Evolutionary conservation across 345 rosid species (phyloP).

Genomic region (Carallia brachiata): DNA sequence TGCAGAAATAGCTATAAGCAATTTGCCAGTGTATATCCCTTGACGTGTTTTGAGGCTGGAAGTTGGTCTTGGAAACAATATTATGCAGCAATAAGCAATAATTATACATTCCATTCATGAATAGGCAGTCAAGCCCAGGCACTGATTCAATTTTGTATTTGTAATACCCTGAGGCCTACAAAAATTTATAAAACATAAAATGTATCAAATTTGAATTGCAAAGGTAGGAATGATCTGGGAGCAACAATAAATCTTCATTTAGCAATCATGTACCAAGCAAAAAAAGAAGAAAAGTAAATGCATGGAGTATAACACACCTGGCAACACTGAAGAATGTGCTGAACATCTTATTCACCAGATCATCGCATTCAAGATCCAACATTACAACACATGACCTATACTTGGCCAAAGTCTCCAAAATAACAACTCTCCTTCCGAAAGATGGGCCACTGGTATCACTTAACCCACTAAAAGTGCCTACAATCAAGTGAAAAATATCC

Average conservation of each 20-base stretch:
- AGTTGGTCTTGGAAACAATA: too few relatives aligned
- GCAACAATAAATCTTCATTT: background rate
- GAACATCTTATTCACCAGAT: conserved; percentile 88
- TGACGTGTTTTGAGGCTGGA: too few relatives aligned
- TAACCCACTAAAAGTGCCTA: conserved; percentile 79
- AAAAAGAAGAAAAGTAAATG: background rate
- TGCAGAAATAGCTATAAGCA: too few relatives aligned
- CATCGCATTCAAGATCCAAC: conserved; percentile 97
- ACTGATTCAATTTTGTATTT: too few relatives aligned
- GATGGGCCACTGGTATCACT: conserved; percentile 81
- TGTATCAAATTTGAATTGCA: too few relatives aligned
- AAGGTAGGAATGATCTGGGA: background rate
- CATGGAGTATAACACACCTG: conserved; percentile 54
- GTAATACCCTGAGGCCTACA: too few relatives aligned
- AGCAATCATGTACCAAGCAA: too few relatives aligned
- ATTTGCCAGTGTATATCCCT: too few relatives aligned
- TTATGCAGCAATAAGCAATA: too few relatives aligned
- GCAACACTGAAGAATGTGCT: conserved; percentile 81
- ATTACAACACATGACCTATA: conserved; percentile 94
- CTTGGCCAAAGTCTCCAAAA: conserved; percentile 92
- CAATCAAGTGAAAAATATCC: conserved; percentile 86
- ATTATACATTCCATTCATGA: too few relatives aligned
- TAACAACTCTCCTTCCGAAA: conserved; percentile 86
- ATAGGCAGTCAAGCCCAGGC: too few relatives aligned
- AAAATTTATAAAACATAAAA: too few relatives aligned